phyloP scores from a whole-genome alignment of 2,329 filamentous ascomycete species.

The Pseudogymnoascus sp. region DNA sequence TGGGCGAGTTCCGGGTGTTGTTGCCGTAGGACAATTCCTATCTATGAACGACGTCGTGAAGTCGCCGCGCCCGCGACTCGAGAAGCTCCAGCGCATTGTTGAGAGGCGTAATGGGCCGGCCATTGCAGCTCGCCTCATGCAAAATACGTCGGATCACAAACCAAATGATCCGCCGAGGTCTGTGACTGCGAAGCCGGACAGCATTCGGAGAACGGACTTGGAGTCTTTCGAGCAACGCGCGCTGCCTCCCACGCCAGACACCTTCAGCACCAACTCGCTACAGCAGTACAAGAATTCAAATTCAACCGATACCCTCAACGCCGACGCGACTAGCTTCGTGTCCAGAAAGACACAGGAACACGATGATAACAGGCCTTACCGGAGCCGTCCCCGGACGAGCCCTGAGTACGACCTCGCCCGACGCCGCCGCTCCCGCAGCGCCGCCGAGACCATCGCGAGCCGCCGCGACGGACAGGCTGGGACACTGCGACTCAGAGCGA shows the following conservation, averaged over 20 bases:
- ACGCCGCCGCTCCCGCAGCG: conserved; percentile 24
- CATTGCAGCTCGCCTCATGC: conserved; percentile 1
- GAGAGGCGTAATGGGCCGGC: conserved; percentile 12
- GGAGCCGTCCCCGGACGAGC: neutral
- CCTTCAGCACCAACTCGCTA: conserved; percentile 28
- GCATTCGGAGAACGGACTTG: neutral
- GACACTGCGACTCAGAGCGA: conserved; percentile 28
- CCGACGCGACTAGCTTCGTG: neutral
- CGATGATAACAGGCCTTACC: neutral
- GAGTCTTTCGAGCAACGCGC: conserved; percentile 28
- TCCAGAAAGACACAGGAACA: neutral
- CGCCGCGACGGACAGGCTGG: conserved; percentile 30
- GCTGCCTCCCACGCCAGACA: conserved; percentile 33
- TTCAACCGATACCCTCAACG: conserved; percentile 42
- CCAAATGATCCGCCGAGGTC: conserved; percentile 10
- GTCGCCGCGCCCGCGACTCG: conserved; percentile 47
- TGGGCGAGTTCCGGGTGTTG: conserved; percentile 3
- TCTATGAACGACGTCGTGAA: conserved; percentile 43
- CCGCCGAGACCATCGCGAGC: conserved; percentile 29
- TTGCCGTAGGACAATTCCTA: conserved; percentile 31
- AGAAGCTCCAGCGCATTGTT: conserved; percentile 36
- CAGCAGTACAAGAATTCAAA: conserved; percentile 44
- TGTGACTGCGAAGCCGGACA: conserved; percentile 21
- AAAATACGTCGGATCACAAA: neutral
- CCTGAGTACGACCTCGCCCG: neutral